These are phyloP conservation scores for Tuber aestivum DNA, from an alignment of 495 filamentous ascomycete species.

Conservation along the genomic window DNA sequence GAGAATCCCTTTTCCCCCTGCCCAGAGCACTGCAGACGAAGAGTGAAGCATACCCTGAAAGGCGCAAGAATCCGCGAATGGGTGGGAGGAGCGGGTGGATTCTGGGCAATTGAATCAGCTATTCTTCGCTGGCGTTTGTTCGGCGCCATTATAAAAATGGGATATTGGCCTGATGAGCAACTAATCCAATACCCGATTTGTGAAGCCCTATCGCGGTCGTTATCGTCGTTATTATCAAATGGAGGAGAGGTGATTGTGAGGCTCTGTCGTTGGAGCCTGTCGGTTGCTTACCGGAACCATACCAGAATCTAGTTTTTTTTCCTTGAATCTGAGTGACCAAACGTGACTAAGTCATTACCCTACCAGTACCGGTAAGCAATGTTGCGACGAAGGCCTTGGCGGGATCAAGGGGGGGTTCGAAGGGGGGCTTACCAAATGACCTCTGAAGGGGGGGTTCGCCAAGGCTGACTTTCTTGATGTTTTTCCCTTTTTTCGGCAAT, in stretches of 20 bases:
- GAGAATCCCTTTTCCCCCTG: slow-evolving; percentile 12
- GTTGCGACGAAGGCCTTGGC: too few species aligned
- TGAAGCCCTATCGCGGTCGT: not conserved
- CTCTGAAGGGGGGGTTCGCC: too few species aligned
- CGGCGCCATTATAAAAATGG: slow-evolving; percentile 14
- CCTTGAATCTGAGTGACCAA: too few species aligned
- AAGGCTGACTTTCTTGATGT: too few species aligned
- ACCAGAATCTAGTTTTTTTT: too few species aligned
- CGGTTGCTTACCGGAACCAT: slow-evolving; percentile 3
- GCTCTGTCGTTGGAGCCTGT: slow-evolving; percentile 15
- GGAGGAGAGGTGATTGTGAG: slow-evolving; percentile 7
- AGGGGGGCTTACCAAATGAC: too few species aligned
- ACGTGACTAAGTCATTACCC: too few species aligned
- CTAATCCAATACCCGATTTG: not conserved
- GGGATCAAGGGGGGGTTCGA: too few species aligned
- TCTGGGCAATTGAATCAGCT: slow-evolving; percentile 17
- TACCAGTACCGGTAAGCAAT: too few species aligned
- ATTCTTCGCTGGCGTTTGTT: slow-evolving; percentile 39
- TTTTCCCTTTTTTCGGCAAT: too few species aligned
- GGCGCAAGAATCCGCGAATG: slow-evolving; percentile 81
- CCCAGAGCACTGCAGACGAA: not conserved
- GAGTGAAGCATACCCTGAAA: slow-evolving; percentile 63
- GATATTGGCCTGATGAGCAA: not conserved
- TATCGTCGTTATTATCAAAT: slow-evolving; percentile 11
- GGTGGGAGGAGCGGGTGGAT: slow-evolving; percentile 22